phyloP scores from a whole-genome alignment of 148 eudicot genomes.

The Chenopodium formosanum region DNA sequence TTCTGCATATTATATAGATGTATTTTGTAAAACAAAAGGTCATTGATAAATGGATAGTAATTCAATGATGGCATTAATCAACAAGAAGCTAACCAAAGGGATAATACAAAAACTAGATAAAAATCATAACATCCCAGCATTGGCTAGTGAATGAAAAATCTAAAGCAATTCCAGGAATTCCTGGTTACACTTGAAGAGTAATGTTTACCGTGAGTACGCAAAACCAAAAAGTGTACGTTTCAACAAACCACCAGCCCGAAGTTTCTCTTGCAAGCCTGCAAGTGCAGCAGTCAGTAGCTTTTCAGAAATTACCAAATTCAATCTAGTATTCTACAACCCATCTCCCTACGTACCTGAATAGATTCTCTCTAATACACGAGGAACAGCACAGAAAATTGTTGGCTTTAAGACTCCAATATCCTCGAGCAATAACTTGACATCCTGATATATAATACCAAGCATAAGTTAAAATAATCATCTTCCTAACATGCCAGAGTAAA shows the following conservation, averaged over 20 bases:
- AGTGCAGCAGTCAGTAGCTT: conserved; percentile 5
- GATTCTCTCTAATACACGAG: conserved; percentile 93
- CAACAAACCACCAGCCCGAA: conserved; percentile 68
- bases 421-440: conserved; percentile 77
- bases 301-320: not conserved
- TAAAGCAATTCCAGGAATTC: conserved; percentile 2
- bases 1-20: conserved; percentile 46
- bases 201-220: conserved; percentile 65
- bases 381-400: conserved; percentile 92
- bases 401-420: conserved; percentile 86
- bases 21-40: not conserved
- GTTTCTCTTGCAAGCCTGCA: conserved; percentile 86
- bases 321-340: not conserved
- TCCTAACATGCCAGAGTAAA: conserved; percentile 22
- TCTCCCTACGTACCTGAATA: conserved; percentile 60
- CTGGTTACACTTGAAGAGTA: not conserved
- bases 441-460: conserved; percentile 47
- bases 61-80: not conserved
- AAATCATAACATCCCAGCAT: not conserved
- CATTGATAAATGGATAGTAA: not conserved
- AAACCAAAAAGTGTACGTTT: conserved; percentile 60
- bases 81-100: not conserved
- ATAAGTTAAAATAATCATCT: conserved; percentile 4
- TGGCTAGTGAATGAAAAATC: not conserved
- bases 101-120: not conserved